Percentiles rank a stretch among this genome's conserved stretches.
These are phyloP conservation scores for Corylus americana DNA, from an alignment of 306 rosid species.

Conservation along the genomic window DNA sequence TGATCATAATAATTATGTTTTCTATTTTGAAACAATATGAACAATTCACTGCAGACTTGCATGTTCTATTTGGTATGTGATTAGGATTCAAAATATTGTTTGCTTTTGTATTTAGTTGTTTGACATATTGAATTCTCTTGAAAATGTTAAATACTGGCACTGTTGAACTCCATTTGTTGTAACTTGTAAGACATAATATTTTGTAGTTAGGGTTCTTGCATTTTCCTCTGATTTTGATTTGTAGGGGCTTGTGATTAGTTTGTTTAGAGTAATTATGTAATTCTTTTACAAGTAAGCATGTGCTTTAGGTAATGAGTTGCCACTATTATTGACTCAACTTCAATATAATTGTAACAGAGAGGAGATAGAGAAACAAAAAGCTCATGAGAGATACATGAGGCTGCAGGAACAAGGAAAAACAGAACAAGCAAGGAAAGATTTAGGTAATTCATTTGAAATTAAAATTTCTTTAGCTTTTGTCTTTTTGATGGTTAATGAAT, in stretches of 20 bases:
- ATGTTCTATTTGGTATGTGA: neutral
- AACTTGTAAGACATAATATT: neutral
- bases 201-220: neutral
- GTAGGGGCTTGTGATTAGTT: neutral
- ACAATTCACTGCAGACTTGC: neutral
- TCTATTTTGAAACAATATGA: neutral
- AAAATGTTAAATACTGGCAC: neutral
- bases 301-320: neutral
- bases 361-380: conserved; percentile 65
- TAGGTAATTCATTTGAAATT: conserved; percentile 40
- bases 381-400: conserved; percentile 69
- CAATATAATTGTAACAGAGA: conserved; percentile 44
- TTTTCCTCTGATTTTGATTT: neutral
- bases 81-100: neutral
- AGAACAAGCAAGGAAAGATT: conserved; percentile 66
- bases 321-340: neutral
- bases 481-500: neutral
- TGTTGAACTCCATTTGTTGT: neutral
- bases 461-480: neutral
- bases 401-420: conserved; percentile 78
- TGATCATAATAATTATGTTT: neutral
- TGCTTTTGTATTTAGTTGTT: neutral
- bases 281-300: neutral
- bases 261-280: neutral
- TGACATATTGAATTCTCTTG: neutral